Base-by-base conservation (phyloP, 192 early-diverging fungal species). In the Funneliformis geosporum region DNA sequence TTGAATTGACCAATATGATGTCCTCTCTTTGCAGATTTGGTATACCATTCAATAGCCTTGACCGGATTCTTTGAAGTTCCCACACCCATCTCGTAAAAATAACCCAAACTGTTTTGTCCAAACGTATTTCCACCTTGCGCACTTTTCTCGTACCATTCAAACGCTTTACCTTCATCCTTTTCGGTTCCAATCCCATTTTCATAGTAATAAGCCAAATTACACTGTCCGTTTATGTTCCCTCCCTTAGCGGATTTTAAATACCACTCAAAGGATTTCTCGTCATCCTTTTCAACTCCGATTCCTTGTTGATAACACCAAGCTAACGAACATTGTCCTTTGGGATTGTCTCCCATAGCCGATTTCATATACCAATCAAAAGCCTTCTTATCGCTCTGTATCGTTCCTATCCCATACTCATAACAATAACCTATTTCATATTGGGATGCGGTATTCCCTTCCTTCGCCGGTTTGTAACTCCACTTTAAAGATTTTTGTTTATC, bases 71-170 rank as follows among this genome's bases (percentile, higher is more conserved):
- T 42, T 46, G 39, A 1, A 28, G 85, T 76, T 59, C 80, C 80
- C 18, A 77, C 39, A 14, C 59, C 75, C 38, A 64, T 12, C 8
- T 60, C 18, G 27, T 77, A 65, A 71, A 94, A 86, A 78, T 92
- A 92, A 21, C 94, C 95, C 14, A 96, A 86, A 61, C 91, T 91
- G 78, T 94, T 94, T 62, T 93, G 92, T 8, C 93, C 95, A n/a
- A 93, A 84, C 7, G 92, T 90, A 75, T 94, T 92, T 8, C 87
- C 87, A 64, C 89, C 83, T 38, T 85, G 86, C 5, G 87, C 88
- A 5, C 89, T 87, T 59, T 84, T 86, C 8, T 75, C 81, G 44
- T 91, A 91, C 88, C 88, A 89, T 79, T 85, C 75, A 76, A 96
- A 88, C 25, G 94, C 94, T 50, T 84, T 82, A 12, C 67, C 79